Percentiles rank a stretch among this genome's conserved stretches.
phyloP scores from a whole-genome alignment of 2,329 filamentous ascomycete species.

The Hymenoscyphus fraxineus region DNA sequence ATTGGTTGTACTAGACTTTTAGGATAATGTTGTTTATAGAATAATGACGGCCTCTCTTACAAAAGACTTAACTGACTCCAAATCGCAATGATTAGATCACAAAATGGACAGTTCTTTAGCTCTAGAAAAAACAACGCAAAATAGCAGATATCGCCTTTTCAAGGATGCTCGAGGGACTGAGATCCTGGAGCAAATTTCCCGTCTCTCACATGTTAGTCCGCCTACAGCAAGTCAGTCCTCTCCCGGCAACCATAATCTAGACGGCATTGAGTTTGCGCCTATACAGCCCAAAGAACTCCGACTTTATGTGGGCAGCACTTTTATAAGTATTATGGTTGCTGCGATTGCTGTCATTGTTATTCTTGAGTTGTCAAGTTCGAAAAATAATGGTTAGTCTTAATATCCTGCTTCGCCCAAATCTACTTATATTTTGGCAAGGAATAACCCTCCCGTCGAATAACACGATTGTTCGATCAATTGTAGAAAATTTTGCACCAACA shows the following conservation, averaged over 20 bases:
- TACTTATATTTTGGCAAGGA: constrained; percentile 10
- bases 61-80: not conserved
- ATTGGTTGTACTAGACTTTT: too few species aligned
- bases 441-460: constrained; percentile 22
- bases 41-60: not conserved
- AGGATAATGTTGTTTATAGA: not conserved
- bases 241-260: not conserved
- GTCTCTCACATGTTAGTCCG: not conserved
- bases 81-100: not conserved
- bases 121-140: not conserved
- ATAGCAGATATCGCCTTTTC: not conserved
- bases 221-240: not conserved
- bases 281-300: constrained; percentile 20
- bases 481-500: constrained; percentile 51
- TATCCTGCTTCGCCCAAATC: not conserved
- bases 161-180: not conserved
- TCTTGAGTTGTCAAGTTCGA: constrained; percentile 14
- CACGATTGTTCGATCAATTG: constrained; percentile 34
- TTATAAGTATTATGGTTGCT: constrained; percentile 11
- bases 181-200: constrained; percentile 14
- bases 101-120: not conserved
- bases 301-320: constrained; percentile 13
- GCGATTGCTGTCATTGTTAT: constrained; percentile 14
- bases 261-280: constrained; percentile 6
- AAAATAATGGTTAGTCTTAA: constrained; percentile 18